These are phyloP conservation scores for Bacidia rubella DNA, from an alignment of 495 filamentous ascomycete species.

Conservation along the genomic window DNA sequence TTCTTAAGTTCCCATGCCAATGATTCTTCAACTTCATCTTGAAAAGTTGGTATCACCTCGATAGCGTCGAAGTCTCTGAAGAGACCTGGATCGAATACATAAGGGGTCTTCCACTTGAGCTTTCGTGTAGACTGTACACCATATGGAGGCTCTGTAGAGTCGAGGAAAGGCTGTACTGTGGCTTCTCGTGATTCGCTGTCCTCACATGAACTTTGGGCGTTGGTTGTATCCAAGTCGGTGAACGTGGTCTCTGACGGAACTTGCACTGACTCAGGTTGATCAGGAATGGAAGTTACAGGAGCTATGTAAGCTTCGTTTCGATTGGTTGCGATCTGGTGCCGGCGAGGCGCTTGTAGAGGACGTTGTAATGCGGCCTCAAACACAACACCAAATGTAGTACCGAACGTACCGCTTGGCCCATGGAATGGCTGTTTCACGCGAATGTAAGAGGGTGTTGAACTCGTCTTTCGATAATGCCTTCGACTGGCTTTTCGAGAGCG, in stretches of 20 bases:
- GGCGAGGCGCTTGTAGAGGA: too few species aligned
- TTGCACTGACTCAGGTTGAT: too few species aligned
- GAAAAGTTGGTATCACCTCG: background rate
- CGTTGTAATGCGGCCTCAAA: background rate
- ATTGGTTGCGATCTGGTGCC: too few species aligned
- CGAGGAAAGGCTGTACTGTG: too few species aligned
- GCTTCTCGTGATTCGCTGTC: too few species aligned
- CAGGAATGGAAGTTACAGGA: too few species aligned
- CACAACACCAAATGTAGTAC: background rate
- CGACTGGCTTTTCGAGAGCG: background rate
- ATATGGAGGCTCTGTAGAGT: too few species aligned
- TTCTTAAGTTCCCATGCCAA: conserved; percentile 9
- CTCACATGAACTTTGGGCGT: too few species aligned
- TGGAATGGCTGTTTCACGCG: conserved; percentile 33
- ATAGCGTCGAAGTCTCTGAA: too few species aligned
- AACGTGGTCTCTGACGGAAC: too few species aligned
- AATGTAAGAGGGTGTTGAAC: conserved; percentile 22
- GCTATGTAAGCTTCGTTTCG: too few species aligned
- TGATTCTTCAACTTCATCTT: conserved; percentile 8
- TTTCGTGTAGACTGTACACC: background rate
- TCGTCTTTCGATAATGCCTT: background rate
- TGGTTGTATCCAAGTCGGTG: too few species aligned
- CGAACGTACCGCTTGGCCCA: conserved; percentile 32
- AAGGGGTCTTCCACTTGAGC: background rate
- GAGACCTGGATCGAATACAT: background rate